phyloP scores from a whole-genome alignment of 192 early-diverging fungal species.

The Coemansia sp. region DNA sequence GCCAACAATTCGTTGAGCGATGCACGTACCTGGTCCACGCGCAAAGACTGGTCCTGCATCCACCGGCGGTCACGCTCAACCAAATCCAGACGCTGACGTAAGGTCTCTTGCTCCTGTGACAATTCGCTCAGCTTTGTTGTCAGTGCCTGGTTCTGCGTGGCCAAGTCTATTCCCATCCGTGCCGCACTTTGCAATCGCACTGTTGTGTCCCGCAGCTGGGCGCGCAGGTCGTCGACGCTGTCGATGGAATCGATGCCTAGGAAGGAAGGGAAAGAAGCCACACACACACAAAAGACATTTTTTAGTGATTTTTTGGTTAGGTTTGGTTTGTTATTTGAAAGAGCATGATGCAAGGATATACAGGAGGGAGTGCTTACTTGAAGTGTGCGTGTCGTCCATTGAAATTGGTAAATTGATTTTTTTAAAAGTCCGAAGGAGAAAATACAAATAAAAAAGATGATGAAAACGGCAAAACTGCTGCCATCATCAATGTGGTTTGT shows the following conservation, averaged over 20 bases:
- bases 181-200: constrained; percentile 37
- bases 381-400: not conserved
- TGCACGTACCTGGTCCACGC: constrained; percentile 39
- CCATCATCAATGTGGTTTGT: not conserved
- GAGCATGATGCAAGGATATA: not conserved
- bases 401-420: not conserved
- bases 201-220: constrained; percentile 39
- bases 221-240: constrained; percentile 29
- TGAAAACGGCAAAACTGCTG: not conserved
- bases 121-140: constrained; percentile 18
- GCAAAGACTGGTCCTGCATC: constrained; percentile 53
- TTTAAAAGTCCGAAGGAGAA: not conserved
- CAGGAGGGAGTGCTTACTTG: constrained; percentile 1
- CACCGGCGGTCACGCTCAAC: constrained; percentile 49
- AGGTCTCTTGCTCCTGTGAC: constrained; percentile 22
- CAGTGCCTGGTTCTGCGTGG: constrained; percentile 38
- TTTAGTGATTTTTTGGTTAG: too few relatives aligned
- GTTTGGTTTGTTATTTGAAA: too few relatives aligned
- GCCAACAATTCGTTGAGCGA: constrained; percentile 27
- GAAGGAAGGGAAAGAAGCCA: not conserved
- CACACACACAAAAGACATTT: too few relatives aligned
- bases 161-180: constrained; percentile 44
- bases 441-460: not conserved
- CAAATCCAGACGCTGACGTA: constrained; percentile 27
- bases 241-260: constrained; percentile 29